Conservation (phyloP, 352 stramenopile genomes). For the Phytophthora agathidicida region DNA sequence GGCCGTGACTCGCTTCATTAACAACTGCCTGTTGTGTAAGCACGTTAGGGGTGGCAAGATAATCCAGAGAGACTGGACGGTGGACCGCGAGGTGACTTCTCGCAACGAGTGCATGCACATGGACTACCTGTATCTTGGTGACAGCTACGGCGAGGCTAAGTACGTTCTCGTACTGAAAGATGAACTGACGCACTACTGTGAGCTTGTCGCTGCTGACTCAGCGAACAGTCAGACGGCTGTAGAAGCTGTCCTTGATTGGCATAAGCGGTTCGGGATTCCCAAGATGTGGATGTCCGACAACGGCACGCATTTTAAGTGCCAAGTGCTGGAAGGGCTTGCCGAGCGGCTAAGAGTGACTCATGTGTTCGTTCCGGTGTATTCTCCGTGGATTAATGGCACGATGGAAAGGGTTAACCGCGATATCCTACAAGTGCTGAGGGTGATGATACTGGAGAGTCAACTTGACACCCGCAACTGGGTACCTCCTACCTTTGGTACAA, state of each 20-base stretch:
- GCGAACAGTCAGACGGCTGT: slow-evolving; percentile 4
- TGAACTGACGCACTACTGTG: slow-evolving; percentile 10
- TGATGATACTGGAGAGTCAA: slow-evolving; percentile 4
- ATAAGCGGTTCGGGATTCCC: slow-evolving; percentile 5
- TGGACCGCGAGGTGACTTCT: neutral
- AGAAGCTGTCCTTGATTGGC: slow-evolving; percentile 3
- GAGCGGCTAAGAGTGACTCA: neutral
- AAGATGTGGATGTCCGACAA: neutral
- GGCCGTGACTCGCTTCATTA: slow-evolving; percentile 3
- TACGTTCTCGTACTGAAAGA: slow-evolving; percentile 10
- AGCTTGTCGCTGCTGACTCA: neutral
- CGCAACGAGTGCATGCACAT: slow-evolving; percentile 11
- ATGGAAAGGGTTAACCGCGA: slow-evolving; percentile 1
- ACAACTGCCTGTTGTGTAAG: slow-evolving; percentile 13
- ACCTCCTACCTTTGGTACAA: slow-evolving; percentile 12
- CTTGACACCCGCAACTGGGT: slow-evolving; percentile 13
- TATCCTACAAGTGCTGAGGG: slow-evolving; percentile 11
- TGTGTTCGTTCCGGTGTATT: neutral
- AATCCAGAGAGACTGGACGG: slow-evolving; percentile 1
- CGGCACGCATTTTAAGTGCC: slow-evolving; percentile 9
- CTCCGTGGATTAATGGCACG: slow-evolving; percentile 4
- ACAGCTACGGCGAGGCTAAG: slow-evolving; percentile 15
- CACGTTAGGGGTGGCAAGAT: slow-evolving; percentile 9
- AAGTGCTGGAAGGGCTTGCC: neutral
- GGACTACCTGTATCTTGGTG: slow-evolving; percentile 14